Base-by-base conservation (phyloP, 2,329 filamentous ascomycete species). In the Cytospora mali region DNA sequence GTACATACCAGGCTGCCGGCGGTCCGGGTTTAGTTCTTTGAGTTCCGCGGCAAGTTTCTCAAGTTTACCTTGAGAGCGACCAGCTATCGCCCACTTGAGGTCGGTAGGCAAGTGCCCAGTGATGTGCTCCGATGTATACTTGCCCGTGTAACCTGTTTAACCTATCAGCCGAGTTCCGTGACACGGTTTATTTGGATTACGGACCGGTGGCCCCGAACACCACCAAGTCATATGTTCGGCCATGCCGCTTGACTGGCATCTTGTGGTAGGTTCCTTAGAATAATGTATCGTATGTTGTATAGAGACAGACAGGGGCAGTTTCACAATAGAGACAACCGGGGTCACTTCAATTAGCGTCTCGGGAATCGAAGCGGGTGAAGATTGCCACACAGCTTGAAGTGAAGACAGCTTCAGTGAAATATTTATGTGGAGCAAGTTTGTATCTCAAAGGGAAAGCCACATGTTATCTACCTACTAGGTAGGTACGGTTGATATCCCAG, bases 31-130 rank as follows among this genome's bases (percentile, higher is more conserved):
- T 63, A 90, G 70, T 62, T 77, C 73, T 69, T 87, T 86, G 72
- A 93, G 82, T 60, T 91, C 86, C 58, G 86, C 79, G 9, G 87
- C 85, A 13, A 97, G 75, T 48, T 78, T 76, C 68, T 89, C 83
- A 5, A 98, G 82, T 75, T 97, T 97, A 55, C 81, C 78, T 55
- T 82, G 79, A n/a, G 91, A 93, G 28, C 93, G 89, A 31, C 93
- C 93, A 52, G 92, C 91, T 61, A 97, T 80, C 16, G 92, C 93
- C 93, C 93, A 97, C 79, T 87, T 92, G 66, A 96, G 75, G 72
- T 92, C 85, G 21, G 89, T 91, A 0, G 93, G 90, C 1, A 92
- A 80, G 67, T 85, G 78, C 16, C 81, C 82, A 58, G 87, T 82
- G 70, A 97, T 89, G 75, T 95, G 87, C 73, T 96, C 88, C 29